phyloP scores from a whole-genome alignment of 2,329 filamentous ascomycete genomes.

The Fusarium sororula region DNA sequence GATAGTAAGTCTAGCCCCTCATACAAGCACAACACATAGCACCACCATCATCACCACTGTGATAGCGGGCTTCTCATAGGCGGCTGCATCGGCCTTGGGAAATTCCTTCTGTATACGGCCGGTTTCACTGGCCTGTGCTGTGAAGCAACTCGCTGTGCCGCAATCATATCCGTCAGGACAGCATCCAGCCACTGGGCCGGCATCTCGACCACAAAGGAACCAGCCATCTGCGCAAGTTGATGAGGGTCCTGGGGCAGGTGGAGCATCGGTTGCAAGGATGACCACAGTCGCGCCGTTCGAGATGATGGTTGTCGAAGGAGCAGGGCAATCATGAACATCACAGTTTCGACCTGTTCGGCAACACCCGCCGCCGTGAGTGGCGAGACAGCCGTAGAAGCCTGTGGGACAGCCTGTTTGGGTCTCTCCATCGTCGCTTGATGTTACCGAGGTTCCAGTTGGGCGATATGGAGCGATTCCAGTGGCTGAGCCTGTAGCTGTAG shows the following conservation, averaged over 20 bases:
- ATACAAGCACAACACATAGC: conserved; percentile 11
- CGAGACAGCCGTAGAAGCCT: conserved; percentile 91
- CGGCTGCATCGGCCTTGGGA: conserved; percentile 44
- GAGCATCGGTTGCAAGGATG: conserved; percentile 63
- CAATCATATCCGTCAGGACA: conserved; percentile 83
- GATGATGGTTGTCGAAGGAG: conserved; percentile 70
- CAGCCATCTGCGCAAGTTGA: conserved; percentile 79
- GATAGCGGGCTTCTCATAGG: conserved; percentile 5
- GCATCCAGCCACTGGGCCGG: conserved; percentile 77
- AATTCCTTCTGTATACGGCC: conserved; percentile 64
- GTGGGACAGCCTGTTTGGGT: conserved; percentile 73
- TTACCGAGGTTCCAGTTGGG: conserved; percentile 52
- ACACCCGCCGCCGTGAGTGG: conserved; percentile 83
- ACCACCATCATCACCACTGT: conserved; percentile 11
- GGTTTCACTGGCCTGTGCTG: conserved; percentile 61
- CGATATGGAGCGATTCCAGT: conserved; percentile 58
- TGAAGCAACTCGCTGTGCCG: conserved; percentile 76
- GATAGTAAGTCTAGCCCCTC: not conserved
- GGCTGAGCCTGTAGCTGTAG: conserved; percentile 48
- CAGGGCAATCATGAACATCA: conserved; percentile 79
- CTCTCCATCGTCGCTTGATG: conserved; percentile 46
- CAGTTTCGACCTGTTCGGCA: conserved; percentile 90
- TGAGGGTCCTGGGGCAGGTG: conserved; percentile 52
- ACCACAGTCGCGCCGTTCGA: conserved; percentile 76
- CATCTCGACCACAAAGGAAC: conserved; percentile 71